Conservation (phyloP, 441 rosid genomes). For the Erodium moschatum region DNA sequence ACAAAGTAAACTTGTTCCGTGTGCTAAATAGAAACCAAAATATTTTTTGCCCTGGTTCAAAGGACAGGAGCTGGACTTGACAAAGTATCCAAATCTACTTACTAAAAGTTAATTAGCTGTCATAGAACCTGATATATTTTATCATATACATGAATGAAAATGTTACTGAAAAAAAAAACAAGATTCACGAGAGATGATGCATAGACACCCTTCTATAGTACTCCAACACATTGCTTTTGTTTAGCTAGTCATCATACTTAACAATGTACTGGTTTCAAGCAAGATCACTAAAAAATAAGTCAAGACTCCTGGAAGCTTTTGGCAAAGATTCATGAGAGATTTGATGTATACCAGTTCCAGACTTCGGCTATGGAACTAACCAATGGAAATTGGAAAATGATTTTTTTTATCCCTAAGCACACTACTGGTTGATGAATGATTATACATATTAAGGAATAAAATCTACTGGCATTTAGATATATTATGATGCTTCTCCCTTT, state of each 20-base stretch:
- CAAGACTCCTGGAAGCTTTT: neutral
- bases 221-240: neutral
- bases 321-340: neutral
- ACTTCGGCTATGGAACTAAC: neutral
- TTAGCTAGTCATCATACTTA: neutral
- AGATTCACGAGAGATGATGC: neutral
- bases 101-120: conserved; percentile 1
- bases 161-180: conserved; percentile 2
- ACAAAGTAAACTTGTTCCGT: neutral
- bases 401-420: no score
- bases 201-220: conserved; percentile 2
- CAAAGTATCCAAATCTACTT: neutral
- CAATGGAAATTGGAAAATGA: no score
- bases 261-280: neutral
- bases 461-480: neutral
- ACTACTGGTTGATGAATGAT: conserved; percentile 5
- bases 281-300: neutral
- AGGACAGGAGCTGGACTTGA: conserved; percentile 1
- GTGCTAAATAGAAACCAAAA: neutral
- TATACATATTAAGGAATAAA: neutral
- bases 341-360: neutral
- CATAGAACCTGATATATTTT: neutral
- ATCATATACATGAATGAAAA: neutral
- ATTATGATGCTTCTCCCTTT: neutral
- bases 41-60: neutral